These are phyloP conservation scores for Gaeumannomyces tritici DNA, from an alignment of 2,329 filamentous ascomycete species.

Conservation along the genomic window DNA sequence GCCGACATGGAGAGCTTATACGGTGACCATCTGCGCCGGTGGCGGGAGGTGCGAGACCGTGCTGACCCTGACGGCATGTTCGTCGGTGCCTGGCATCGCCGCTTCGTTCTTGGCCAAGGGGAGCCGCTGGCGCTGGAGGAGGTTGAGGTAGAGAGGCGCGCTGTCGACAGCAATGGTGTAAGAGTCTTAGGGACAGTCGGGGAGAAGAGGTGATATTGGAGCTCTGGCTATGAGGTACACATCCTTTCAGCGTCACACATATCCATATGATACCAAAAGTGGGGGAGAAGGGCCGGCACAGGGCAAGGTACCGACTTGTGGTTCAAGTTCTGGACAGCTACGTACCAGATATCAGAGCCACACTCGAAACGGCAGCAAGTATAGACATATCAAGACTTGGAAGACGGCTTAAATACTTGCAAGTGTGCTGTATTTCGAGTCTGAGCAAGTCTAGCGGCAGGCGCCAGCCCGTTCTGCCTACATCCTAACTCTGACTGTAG, in stretches of 20 bases:
- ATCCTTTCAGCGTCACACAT: background rate
- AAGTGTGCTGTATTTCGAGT: background rate
- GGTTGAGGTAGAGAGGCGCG: slow-evolving; percentile 11
- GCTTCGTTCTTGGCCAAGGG: slow-evolving; percentile 43
- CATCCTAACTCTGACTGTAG: no score
- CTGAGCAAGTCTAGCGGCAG: background rate
- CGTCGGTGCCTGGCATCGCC: slow-evolving; percentile 80
- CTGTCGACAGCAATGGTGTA: slow-evolving; percentile 11
- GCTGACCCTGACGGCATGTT: slow-evolving; percentile 71
- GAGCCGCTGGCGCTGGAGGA: slow-evolving; percentile 17
- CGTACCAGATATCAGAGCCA: background rate
- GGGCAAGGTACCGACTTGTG: background rate
- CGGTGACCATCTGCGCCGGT: slow-evolving; percentile 49
- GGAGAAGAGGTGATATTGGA: slow-evolving; percentile 2
- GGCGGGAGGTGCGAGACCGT: slow-evolving; percentile 51
- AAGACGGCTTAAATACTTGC: no score
- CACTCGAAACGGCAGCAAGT: background rate
- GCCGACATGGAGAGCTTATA: slow-evolving; percentile 52
- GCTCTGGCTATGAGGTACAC: background rate
- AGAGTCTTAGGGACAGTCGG: slow-evolving; percentile 5
- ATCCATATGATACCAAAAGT: background rate
- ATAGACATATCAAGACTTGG: background rate
- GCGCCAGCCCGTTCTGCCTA: background rate
- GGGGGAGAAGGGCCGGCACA: background rate
- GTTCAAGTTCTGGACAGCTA: background rate